Conservation (phyloP, 2,329 filamentous ascomycete genomes). For the Pyrenophora teres region DNA sequence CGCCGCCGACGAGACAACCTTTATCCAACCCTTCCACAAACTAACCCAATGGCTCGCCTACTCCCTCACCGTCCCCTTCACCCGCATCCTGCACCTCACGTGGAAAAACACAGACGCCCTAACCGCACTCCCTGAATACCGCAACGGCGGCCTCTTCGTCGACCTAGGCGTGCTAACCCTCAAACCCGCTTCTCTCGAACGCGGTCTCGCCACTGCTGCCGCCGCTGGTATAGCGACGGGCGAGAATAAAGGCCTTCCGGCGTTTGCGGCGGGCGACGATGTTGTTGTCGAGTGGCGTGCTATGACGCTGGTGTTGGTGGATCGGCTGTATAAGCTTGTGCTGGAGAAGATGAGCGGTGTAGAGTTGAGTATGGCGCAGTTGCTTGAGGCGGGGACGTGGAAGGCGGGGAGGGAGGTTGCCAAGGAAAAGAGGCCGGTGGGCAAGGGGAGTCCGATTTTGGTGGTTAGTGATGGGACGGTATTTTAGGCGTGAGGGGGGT, state of each 20-base stretch:
- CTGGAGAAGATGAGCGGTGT: constrained; percentile 71
- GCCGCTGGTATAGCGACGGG: constrained; percentile 12
- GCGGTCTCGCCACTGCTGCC: constrained; percentile 67
- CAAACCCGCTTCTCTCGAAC: constrained; percentile 67
- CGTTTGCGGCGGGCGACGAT: constrained; percentile 72
- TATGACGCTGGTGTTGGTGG: constrained; percentile 72
- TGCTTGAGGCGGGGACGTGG: constrained; percentile 94
- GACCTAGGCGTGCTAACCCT: constrained; percentile 79
- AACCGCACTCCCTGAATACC: constrained; percentile 88
- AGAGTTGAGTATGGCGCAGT: constrained; percentile 75
- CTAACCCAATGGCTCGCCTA: constrained; percentile 94
- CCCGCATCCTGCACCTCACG: constrained; percentile 74
- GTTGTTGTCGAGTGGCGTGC: constrained; percentile 79
- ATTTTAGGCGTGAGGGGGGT: constrained; percentile 17
- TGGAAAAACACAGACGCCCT: constrained; percentile 81
- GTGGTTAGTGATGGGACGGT: constrained; percentile 40
- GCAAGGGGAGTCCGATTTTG: constrained; percentile 37
- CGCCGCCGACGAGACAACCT: constrained; percentile 44
- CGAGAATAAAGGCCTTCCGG: constrained; percentile 65
- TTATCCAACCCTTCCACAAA: constrained; percentile 86
- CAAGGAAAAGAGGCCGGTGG: constrained; percentile 27
- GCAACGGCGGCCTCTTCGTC: constrained; percentile 87
- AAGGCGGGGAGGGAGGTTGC: constrained; percentile 58
- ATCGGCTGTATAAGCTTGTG: constrained; percentile 69
- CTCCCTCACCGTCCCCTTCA: constrained; percentile 82